Base-by-base conservation (phyloP, 768 basidiomycete species). In the Hericium erinaceus region DNA sequence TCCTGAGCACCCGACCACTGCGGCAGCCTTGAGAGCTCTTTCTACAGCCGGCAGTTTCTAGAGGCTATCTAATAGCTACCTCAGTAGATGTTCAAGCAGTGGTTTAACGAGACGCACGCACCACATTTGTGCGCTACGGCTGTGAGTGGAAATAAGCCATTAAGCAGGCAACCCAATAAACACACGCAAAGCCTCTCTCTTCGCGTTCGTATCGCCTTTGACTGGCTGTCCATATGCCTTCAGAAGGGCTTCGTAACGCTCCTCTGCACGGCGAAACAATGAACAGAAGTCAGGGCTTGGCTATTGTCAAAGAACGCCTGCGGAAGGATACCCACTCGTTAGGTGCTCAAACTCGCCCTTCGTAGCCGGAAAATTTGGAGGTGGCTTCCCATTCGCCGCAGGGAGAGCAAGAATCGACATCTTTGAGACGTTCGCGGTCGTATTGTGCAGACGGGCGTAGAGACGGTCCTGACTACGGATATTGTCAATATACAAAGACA, bases 341-440 rank as follows among this genome's bases (percentile, higher is more conserved):
- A 76, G 68, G 60, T 75, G 74, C 60, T 76, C 75, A 54, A 75
- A 76, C 60, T 76, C 75, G 55, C 75, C 75, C 53, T 73, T 70
- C 0, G 72, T 69, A 4, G 41, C 48, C 10, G 75, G 75, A 65
- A 74, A 74, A 53, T 72, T 69, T 9, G 60, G 46, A 24, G 67
- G 73, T 0, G 69, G 62, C 62, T 75, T 75, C 15, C 75, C 73
- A 37, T 67, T 70, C 33, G 65, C 61, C 55, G 61, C 67, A 0
- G 66, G 52, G 0, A 67, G 72, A 20, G 73, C 60, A 57, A 64
- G 66, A 52, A 76, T 66, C 38, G 57, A 12, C 58, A 57, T 65
- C 62, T 73, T 72, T 57, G 71, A 69, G 55, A 65, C 55, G 1
- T 67, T 71, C 55, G 68, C 66, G 12, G 66, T 61, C 41, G 73